Conservation (phyloP, 2,329 filamentous ascomycete genomes). For the Phoma sp. region DNA sequence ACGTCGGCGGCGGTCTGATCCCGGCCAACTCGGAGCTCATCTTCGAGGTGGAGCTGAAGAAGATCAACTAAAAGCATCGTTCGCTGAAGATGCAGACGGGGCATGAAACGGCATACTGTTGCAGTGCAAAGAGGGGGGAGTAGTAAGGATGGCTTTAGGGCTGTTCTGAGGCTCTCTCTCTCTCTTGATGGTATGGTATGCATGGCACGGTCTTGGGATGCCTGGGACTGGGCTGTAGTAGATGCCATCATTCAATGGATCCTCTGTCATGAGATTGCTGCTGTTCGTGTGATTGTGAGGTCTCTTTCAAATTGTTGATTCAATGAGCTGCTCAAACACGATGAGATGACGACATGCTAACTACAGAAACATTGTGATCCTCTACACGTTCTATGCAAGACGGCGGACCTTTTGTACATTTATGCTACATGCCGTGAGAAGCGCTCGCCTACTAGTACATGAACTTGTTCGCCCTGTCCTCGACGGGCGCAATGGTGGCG, state of each 20-base stretch:
- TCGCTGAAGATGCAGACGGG: no score
- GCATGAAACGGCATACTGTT: background rate
- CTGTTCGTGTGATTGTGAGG: no score
- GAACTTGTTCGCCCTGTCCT: conserved; percentile 6
- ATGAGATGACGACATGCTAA: no score
- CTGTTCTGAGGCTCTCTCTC: background rate
- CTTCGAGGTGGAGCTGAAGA: conserved; percentile 59
- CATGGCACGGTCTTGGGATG: no score
- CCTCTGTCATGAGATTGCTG: no score
- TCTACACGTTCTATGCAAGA: conserved; percentile 9
- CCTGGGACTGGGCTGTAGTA: no score
- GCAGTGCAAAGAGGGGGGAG: background rate
- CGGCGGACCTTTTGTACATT: conserved; percentile 15
- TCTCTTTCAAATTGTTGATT: no score
- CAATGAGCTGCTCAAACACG: no score
- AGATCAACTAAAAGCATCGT: conserved; percentile 34
- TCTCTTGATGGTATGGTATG: no score
- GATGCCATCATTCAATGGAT: background rate
- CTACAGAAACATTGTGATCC: background rate
- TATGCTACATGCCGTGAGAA: conserved; percentile 23
- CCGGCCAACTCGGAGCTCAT: conserved; percentile 75
- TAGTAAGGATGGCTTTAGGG: background rate
- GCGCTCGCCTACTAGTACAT: conserved; percentile 2
- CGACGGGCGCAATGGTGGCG: conserved; percentile 9
- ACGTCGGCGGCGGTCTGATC: conserved; percentile 67